A percentile compares a stretch with the other conserved stretches of the same genome.
Conservation (phyloP, 2,329 filamentous ascomycete genomes). For the Rutstroemia sp. region DNA sequence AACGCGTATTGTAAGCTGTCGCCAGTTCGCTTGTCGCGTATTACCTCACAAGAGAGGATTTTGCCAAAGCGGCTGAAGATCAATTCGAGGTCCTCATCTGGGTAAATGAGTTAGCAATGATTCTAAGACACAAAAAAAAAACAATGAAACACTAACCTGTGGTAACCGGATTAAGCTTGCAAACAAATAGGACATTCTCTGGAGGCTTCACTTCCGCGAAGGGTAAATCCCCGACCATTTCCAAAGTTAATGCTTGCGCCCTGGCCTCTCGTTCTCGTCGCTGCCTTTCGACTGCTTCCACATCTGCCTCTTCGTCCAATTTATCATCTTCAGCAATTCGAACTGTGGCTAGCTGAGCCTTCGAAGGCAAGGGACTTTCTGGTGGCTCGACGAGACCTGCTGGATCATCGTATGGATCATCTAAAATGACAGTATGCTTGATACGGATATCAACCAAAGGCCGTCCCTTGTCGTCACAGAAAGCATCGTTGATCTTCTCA, state of each 20-base stretch:
- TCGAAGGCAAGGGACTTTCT: constrained; percentile 71
- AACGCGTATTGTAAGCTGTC: constrained; percentile 97
- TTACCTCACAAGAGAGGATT: constrained; percentile 92
- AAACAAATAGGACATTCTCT: constrained; percentile 95
- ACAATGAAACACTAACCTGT: constrained; percentile 39
- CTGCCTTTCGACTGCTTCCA: constrained; percentile 69
- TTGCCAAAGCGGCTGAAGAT: constrained; percentile 97
- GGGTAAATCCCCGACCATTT: constrained; percentile 95
- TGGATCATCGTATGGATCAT: constrained; percentile 87
- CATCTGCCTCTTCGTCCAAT: constrained; percentile 66
- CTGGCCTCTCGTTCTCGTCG: constrained; percentile 85
- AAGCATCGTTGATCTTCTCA: constrained; percentile 87
- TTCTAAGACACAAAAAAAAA: background rate
- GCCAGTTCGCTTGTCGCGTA: constrained; percentile 85
- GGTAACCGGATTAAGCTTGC: constrained; percentile 96
- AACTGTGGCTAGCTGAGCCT: constrained; percentile 82
- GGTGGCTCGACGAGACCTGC: constrained; percentile 67
- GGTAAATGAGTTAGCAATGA: constrained; percentile 8
- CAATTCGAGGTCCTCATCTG: constrained; percentile 83
- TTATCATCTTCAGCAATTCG: constrained; percentile 86
- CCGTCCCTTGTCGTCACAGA: constrained; percentile 77
- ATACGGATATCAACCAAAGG: constrained; percentile 93
- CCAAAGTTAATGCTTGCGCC: constrained; percentile 87
- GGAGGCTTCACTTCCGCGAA: constrained; percentile 97
- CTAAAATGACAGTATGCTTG: constrained; percentile 83